These are phyloP conservation scores for Pythium phragmitis DNA, from an alignment of 352 stramenopile species.

Conservation along the genomic window DNA sequence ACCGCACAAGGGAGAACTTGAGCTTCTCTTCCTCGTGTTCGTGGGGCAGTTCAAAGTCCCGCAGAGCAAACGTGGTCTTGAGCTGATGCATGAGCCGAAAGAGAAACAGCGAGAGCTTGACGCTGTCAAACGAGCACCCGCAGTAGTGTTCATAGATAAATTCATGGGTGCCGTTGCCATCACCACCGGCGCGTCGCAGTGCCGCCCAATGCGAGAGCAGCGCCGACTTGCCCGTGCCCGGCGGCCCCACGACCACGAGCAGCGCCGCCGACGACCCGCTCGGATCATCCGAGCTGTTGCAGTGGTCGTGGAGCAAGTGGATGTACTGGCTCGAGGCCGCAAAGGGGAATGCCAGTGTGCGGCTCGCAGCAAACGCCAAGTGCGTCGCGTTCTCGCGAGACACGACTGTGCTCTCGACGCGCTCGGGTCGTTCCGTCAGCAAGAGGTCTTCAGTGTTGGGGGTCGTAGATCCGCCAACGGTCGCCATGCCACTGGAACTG, in stretches of 20 bases:
- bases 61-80: conserved; percentile 65
- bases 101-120: conserved; percentile 80
- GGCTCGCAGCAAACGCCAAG: conserved; percentile 67
- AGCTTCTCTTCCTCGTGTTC: conserved; percentile 86
- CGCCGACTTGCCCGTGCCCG: conserved; percentile 76
- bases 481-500: background rate
- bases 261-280: conserved; percentile 33
- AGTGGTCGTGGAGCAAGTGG: conserved; percentile 70
- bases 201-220: conserved; percentile 74
- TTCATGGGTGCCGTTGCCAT: conserved; percentile 32
- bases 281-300: conserved; percentile 36
- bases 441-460: conserved; percentile 2
- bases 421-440: conserved; percentile 30
- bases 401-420: conserved; percentile 66
- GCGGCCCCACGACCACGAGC: conserved; percentile 57
- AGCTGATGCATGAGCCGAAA: conserved; percentile 83
- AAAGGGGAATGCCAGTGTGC: conserved; percentile 70
- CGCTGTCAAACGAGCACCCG: conserved; percentile 81
- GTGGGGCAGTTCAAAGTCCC: conserved; percentile 75
- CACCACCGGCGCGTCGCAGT: conserved; percentile 34
- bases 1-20: conserved; percentile 80
- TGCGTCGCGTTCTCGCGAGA: conserved; percentile 75
- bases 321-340: conserved; percentile 60
- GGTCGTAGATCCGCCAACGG: background rate
- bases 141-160: conserved; percentile 83